Base-by-base conservation (phyloP, 768 basidiomycete genomes). In the Tylopilus felleus region DNA sequence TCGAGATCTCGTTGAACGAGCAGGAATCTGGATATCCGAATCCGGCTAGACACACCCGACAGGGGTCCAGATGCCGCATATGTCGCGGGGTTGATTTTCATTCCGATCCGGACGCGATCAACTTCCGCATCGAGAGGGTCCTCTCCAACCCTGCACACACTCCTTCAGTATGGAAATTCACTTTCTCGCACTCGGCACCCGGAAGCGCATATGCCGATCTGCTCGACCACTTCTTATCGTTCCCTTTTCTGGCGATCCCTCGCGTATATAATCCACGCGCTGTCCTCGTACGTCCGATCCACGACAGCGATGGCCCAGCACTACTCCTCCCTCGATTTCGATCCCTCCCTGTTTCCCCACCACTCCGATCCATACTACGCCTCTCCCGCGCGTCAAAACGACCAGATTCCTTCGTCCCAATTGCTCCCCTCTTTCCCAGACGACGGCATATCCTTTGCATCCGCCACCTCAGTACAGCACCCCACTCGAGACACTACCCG, bases 71-170 rank as follows among this genome's bases (percentile, higher is more conserved):
- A 36, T 46, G 19, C 27, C 42, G 36, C 25, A 44, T 21, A 27
- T 5, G 27, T 57, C 67, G 67, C 65, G 65, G 67, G 57, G 60
- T 69, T 42, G 17, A 46, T 56, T 47, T 51, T 44, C 2, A 53
- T 55, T 62, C 65, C 65, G 65, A 60, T 67, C 53, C 56, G 41
- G 54, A 47, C 59, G 64, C 58, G 61, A 63, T 66, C 64, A 57
- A 35, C 51, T 47, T 59, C 60, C 53, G 36, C 38, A 61, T 62
- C 53, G 59, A 42, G 49, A 3, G 35, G 38, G 36, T 38, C n/a
- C n/a, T 1, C 16, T 35, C 33, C 33, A 35, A 9, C 33, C 33
- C 33, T 35, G 33, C 33, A 35, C 3, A 35, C 4, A 17, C 17
- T 2, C 35, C 35, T 4, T 21, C n/a, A 13, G 2, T 1, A 3